These are phyloP conservation scores for Xerocomus minutiporus DNA, from an alignment of 1,284 basidiomycete genomes.

Conservation along the genomic window DNA sequence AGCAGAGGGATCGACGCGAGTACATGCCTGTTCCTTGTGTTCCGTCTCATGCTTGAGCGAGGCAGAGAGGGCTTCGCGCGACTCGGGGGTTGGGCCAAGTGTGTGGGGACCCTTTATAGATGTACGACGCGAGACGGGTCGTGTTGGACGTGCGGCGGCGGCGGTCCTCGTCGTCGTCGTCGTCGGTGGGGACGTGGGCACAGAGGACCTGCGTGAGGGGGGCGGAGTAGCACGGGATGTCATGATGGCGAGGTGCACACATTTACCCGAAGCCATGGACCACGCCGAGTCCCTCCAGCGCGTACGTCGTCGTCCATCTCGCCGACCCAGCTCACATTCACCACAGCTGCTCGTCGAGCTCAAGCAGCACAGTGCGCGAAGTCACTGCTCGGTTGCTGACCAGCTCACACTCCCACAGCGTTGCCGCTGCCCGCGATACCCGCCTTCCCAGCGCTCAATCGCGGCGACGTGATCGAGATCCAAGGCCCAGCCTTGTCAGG, in stretches of 20 bases:
- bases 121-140: constrained; percentile 44
- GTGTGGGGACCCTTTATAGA: constrained; percentile 43
- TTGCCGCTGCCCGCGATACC: constrained; percentile 29
- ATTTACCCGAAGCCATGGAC: constrained; percentile 16
- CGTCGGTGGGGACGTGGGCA: constrained; percentile 33
- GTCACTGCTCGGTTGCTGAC: not conserved
- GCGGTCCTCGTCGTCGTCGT: constrained; percentile 25
- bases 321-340: constrained; percentile 12
- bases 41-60: constrained; percentile 72
- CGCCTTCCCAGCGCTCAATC: constrained; percentile 21
- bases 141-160: constrained; percentile 46
- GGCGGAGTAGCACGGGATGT: constrained; percentile 41
- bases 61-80: constrained; percentile 51
- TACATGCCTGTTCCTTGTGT: constrained; percentile 69
- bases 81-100: constrained; percentile 34
- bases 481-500: constrained; percentile 70
- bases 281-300: constrained; percentile 45
- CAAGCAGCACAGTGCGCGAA: constrained; percentile 16
- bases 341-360: constrained; percentile 21
- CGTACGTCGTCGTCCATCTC: constrained; percentile 30
- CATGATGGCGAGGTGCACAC: constrained; percentile 22
- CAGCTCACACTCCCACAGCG: constrained; percentile 13
- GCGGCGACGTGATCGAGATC: constrained; percentile 60
- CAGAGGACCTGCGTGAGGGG: constrained; percentile 40
- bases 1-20: not conserved